These are phyloP conservation scores for Ophiobolus disseminans DNA, from an alignment of 2,329 filamentous ascomycete species.

Conservation along the genomic window DNA sequence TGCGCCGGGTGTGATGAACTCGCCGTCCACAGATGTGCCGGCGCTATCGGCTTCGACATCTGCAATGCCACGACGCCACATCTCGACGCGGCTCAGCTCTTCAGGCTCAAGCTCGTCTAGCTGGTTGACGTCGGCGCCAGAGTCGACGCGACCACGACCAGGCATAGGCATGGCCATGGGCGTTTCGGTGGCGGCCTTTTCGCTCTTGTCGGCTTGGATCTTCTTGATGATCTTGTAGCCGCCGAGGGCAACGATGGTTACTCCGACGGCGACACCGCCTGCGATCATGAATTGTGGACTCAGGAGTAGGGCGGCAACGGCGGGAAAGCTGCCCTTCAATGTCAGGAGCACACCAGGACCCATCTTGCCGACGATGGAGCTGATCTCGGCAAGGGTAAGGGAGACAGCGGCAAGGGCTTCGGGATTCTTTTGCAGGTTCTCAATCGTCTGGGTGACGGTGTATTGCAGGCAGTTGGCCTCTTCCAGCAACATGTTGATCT, in stretches of 20 bases:
- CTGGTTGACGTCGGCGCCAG: constrained; percentile 36
- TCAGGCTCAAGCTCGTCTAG: constrained; percentile 65
- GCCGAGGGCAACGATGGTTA: constrained; percentile 95
- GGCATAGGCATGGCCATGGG: constrained; percentile 24
- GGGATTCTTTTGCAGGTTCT: constrained; percentile 79
- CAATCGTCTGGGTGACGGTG: constrained; percentile 81
- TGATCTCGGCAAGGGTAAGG: constrained; percentile 89
- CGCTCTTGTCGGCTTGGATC: constrained; percentile 62
- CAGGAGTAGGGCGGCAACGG: constrained; percentile 83
- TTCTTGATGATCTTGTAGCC: constrained; percentile 97
- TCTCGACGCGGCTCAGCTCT: constrained; percentile 65
- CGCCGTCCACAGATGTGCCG: constrained; percentile 69
- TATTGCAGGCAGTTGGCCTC: constrained; percentile 91
- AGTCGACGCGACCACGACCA: constrained; percentile 16
- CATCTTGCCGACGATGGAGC: constrained; percentile 80
- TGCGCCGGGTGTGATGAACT: constrained; percentile 69
- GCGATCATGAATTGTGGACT: constrained; percentile 95
- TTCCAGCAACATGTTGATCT: constrained; percentile 78
- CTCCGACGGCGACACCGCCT: constrained; percentile 83
- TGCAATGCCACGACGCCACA: constrained; percentile 69
- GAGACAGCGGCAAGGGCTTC: constrained; percentile 94
- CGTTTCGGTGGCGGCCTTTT: constrained; percentile 30
- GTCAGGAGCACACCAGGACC: constrained; percentile 78
- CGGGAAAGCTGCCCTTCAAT: constrained; percentile 82
- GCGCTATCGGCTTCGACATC: constrained; percentile 61